These are phyloP conservation scores for Cordyceps cateniannulata DNA, from an alignment of 2,329 filamentous ascomycete species.

Conservation along the genomic window DNA sequence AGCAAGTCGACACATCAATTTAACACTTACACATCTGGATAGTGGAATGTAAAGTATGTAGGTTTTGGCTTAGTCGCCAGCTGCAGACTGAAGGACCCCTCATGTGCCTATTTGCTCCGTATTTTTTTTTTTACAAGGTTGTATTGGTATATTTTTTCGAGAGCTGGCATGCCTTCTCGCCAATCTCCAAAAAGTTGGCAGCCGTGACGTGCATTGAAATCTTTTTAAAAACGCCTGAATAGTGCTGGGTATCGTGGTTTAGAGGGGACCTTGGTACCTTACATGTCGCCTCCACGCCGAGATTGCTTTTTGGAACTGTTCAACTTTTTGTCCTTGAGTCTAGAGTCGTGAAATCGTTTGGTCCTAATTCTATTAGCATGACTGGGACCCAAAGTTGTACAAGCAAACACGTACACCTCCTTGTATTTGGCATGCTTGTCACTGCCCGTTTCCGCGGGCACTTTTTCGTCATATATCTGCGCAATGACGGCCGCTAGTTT, in stretches of 20 bases:
- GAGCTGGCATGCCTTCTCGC: neutral
- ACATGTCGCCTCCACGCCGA: slow-evolving; percentile 31
- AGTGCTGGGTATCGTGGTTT: neutral
- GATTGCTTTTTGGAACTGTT: slow-evolving; percentile 44
- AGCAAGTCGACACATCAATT: neutral
- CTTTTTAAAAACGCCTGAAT: neutral
- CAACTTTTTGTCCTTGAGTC: slow-evolving; percentile 43
- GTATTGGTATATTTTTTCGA: neutral
- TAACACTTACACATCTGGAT: neutral
- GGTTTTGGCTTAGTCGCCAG: neutral
- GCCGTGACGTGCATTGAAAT: neutral
- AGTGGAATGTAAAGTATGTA: neutral
- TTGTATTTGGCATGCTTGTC: slow-evolving; percentile 44
- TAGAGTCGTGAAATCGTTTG: slow-evolving; percentile 37
- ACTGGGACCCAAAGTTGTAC: neutral
- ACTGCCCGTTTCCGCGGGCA: slow-evolving; percentile 39
- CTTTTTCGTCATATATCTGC: slow-evolving; percentile 39
- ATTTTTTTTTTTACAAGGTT: neutral
- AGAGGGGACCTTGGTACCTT: slow-evolving; percentile 2
- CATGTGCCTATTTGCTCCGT: neutral
- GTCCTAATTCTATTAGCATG: slow-evolving; percentile 30
- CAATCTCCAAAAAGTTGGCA: neutral
- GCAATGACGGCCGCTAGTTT: slow-evolving; percentile 44
- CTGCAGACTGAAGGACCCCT: neutral
- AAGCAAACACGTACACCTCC: slow-evolving; percentile 32